Base-by-base conservation (phyloP, 148 eudicot genomes). In the Silene uniflora region DNA sequence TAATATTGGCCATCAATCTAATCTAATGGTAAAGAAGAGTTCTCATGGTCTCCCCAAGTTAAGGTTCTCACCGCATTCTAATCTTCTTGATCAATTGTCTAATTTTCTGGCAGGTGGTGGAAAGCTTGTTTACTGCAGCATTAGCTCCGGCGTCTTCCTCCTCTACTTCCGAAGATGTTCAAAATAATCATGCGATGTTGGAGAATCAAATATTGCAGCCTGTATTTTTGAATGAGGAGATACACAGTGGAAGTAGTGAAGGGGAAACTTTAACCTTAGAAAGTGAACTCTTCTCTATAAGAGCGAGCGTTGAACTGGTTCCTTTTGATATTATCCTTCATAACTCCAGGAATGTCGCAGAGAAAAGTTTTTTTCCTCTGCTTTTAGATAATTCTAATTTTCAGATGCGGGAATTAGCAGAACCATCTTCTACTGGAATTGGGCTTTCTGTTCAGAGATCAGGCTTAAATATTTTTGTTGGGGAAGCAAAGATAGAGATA, bases 271-370 rank as follows among this genome's bases (percentile, higher is more conserved):
- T 74, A 76, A 49, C 62, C 77, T 67, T 42, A 46, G 71, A 55
- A 42, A 74, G 80, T 47, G 55, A 70, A 77, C 61, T 49, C 18
- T 84, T 77, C 75, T 62, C 46, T 73, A 55, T 87, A 59, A 86
- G 74, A 49, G 80, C 84, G 77, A 83, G 75, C 42, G 80, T 81
- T 78, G 87, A 89, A 81, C 78, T 92, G 63, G 79, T 73, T 17
- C 85, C 90, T 46, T 66, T 85, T 67, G 84, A 89, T 68, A 76
- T 92, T 46, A 71, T 87, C 64, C 73, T 95, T 73, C 88, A 89
- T 42, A 77, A 84, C 39, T 87, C 90, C 77, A 84, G 89, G 83
- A 85, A 84, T 81, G 77, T 76, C 73, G 70, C 47, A 75, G 79
- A 72, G 19, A 65, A 58, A 72, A 85, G 79, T 78, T 75, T n/a